A percentile compares a stretch with the other conserved stretches of the same genome.
phyloP scores from a whole-genome alignment of 306 rosid species.

The Datisca glomerata region DNA sequence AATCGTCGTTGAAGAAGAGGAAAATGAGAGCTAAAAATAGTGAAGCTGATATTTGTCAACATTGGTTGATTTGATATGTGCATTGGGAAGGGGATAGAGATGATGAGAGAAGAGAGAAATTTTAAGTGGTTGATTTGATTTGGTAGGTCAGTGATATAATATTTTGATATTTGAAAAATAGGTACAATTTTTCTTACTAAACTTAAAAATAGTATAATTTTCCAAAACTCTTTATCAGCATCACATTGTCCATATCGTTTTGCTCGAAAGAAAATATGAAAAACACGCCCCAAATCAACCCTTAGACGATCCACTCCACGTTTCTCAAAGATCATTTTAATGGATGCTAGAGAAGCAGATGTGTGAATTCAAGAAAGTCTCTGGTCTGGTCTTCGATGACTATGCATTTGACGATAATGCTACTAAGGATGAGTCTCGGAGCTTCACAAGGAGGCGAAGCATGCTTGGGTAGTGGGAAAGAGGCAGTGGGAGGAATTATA shows the following conservation, averaged over 20 bases:
- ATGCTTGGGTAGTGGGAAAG: conserved; percentile 64
- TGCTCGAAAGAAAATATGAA: conserved; percentile 19
- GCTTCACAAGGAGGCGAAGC: conserved; percentile 52
- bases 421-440: conserved; percentile 26
- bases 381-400: conserved; percentile 52
- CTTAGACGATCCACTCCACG: conserved; percentile 17
- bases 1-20: no score
- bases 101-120: no score
- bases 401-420: conserved; percentile 19
- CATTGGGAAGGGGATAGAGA: no score
- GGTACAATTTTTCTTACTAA: no score
- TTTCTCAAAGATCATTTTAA: conserved; percentile 14
- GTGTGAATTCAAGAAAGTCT: conserved; percentile 39
- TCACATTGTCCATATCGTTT: conserved; percentile 33
- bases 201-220: no score
- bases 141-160: no score
- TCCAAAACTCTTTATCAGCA: conserved; percentile 31
- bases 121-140: no score
- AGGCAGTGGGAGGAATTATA: conserved; percentile 60
- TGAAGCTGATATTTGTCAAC: no score
- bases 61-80: no score
- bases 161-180: no score
- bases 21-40: no score
- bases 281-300: conserved; percentile 19
- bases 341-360: conserved; percentile 22